These are phyloP conservation scores for Starmerella vitae DNA, from an alignment of 805 yeast genomes.

Conservation along the genomic window DNA sequence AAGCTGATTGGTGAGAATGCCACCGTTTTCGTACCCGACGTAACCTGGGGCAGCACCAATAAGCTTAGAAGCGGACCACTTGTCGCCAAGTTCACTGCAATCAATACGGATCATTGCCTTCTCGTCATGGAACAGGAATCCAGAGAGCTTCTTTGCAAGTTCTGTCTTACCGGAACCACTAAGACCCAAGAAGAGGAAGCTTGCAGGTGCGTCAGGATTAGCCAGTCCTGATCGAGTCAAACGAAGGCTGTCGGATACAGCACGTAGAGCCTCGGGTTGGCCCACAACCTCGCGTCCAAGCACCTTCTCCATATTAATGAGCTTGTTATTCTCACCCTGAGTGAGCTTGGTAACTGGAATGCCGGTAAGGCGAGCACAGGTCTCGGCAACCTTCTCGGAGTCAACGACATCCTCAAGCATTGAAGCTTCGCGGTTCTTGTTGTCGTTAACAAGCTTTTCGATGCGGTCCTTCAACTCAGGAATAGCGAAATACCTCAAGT, in stretches of 20 bases:
- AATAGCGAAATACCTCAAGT: conserved; percentile 90
- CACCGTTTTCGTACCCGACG: conserved; percentile 96
- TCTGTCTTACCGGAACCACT: conserved; percentile 99
- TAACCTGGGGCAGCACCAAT: conserved; percentile 97
- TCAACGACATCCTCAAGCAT: conserved; percentile 85
- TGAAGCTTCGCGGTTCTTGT: conserved; percentile 48
- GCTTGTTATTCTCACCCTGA: conserved; percentile 86
- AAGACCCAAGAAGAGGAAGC: conserved; percentile 85
- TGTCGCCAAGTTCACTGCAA: conserved; percentile 91
- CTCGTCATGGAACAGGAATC: conserved; percentile 89
- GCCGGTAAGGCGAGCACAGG: conserved; percentile 93
- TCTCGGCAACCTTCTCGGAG: conserved; percentile 84
- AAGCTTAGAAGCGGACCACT: conserved; percentile 87
- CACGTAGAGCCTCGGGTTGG: conserved; percentile 88
- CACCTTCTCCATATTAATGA: conserved; percentile 87
- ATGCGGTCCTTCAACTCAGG: conserved; percentile 79
- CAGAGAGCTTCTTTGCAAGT: conserved; percentile 91
- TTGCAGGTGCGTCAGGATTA: conserved; percentile 92
- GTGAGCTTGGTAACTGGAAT: conserved; percentile 90
- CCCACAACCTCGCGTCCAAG: conserved; percentile 80
- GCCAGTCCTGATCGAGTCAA: conserved; percentile 87
- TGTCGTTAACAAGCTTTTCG: conserved; percentile 60
- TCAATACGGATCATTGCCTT: conserved; percentile 95
- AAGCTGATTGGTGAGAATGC: conserved; percentile 83
- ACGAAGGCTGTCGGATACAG: conserved; percentile 90